Evolutionary conservation across 179 eudicot species (phyloP), one percentile per base, ranked within the genome.

Genomic region (Patellifolia procumbens): DNA sequence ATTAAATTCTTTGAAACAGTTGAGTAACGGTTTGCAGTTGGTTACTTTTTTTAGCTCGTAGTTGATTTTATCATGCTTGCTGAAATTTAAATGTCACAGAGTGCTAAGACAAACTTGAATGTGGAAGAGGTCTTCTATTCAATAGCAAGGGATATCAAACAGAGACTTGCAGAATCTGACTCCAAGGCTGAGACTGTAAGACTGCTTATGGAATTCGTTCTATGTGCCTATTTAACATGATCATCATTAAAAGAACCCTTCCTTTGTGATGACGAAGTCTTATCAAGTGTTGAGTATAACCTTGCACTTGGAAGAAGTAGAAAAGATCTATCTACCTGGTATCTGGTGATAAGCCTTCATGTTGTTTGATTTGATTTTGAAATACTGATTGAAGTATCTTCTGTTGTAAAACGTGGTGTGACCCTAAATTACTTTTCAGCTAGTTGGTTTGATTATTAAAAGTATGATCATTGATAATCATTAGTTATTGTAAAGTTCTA

Each of bases 1-100:
- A 90, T 90, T 74, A 86, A 90, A 65, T 90, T 90, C 84, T 90
- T 90, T 74, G 94, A 90, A 85, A 88, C 94, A 70, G 87, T 84
- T 80, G 80, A 82, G 85, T 82, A 74, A 43, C 29, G 73, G 68
- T 56, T 56, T 76, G 85, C 81, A 72, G 74, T 76, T 74, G 67
- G 32, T 63, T 70, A 10, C 1, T 24, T 69, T 45, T 13, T 53
- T 39, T 74, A 7, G 42, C 48, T 11, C 1, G 22, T 65, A 45
- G 35, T 74, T 75, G 28, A 26, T 39, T 72, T 39, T 55, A 56
- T 76, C 56, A 59, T 75, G 31, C 29, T 46, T 70, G 35, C 53
- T 79, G 43, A 83, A 56, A 20, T 12, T 28, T 19, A 37, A 16
- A 17, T 79, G 55, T 84, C 76, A 68, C 90, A 87, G 92, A 89